Conservation (phyloP, 1,284 basidiomycete species). For the Ceratobasidium theobromae region DNA sequence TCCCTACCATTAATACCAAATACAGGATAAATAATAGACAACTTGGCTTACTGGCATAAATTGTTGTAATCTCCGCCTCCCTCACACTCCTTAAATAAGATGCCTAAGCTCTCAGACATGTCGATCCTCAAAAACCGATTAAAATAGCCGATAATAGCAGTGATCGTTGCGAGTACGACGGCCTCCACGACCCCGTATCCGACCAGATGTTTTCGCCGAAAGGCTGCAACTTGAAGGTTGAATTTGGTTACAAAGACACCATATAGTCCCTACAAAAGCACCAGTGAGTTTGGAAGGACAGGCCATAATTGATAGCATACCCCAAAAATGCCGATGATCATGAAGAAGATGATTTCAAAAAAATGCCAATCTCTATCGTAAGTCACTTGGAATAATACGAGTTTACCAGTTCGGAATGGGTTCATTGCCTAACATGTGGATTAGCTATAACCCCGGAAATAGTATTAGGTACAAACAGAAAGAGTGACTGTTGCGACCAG, state of each 20-base stretch:
- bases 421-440: slow-evolving; percentile 77
- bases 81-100: slow-evolving; percentile 96
- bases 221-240: slow-evolving; percentile 92
- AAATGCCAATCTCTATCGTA: slow-evolving; percentile 99
- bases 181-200: slow-evolving; percentile 88
- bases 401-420: slow-evolving; percentile 96
- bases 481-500: slow-evolving; percentile 95
- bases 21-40: neutral
- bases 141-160: slow-evolving; percentile 89
- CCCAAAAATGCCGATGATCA: slow-evolving; percentile 94
- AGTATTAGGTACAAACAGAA: slow-evolving; percentile 60
- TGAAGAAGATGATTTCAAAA: slow-evolving; percentile 95
- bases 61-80: slow-evolving; percentile 90
- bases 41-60: slow-evolving; percentile 82
- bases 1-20: neutral
- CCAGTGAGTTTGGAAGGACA: too few species aligned
- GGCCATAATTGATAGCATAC: slow-evolving; percentile 58
- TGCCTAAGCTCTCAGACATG: slow-evolving; percentile 97
- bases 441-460: neutral
- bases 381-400: slow-evolving; percentile 97
- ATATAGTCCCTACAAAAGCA: slow-evolving; percentile 76
- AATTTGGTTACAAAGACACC: slow-evolving; percentile 97
- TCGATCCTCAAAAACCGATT: slow-evolving; percentile 96
- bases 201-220: slow-evolving; percentile 85
- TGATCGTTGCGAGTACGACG: slow-evolving; percentile 81